These are phyloP conservation scores for Hericium erinaceus DNA, from an alignment of 768 basidiomycete species.

Conservation along the genomic window DNA sequence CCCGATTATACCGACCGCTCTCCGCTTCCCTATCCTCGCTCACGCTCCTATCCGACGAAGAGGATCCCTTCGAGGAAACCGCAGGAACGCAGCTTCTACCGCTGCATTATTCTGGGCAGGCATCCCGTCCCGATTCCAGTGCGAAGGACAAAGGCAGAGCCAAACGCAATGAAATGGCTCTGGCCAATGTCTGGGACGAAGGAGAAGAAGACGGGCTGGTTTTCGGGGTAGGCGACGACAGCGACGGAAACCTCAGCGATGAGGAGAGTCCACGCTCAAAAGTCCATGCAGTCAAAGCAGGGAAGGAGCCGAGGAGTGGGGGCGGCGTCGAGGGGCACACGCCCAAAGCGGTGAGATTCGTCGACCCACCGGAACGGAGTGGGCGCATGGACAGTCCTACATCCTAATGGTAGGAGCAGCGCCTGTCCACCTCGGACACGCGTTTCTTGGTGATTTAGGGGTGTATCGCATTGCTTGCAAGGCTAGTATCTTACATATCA, in stretches of 20 bases:
- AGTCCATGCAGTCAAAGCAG: neutral
- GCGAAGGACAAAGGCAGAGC: constrained; percentile 1
- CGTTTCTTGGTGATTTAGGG: too few relatives aligned
- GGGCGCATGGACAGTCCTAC: too few relatives aligned
- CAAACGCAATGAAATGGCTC: constrained; percentile 11
- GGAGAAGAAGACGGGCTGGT: constrained; percentile 47
- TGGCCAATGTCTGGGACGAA: constrained; percentile 69
- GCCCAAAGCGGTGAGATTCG: neutral
- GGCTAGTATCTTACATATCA: neutral
- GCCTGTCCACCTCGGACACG: too few relatives aligned
- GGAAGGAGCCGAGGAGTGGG: neutral
- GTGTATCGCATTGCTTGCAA: too few relatives aligned
- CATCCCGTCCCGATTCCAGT: constrained; percentile 15
- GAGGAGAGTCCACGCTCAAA: neutral
- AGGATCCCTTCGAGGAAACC: neutral
- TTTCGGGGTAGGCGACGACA: constrained; percentile 58
- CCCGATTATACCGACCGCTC: neutral
- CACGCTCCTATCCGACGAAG: neutral
- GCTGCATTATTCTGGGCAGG: constrained; percentile 52
- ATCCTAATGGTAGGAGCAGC: too few relatives aligned
- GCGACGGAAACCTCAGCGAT: constrained; percentile 37
- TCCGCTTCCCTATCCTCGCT: neutral
- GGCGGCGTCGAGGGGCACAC: neutral
- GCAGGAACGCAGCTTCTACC: neutral
- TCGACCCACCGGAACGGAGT: neutral